Percentiles rank a stretch among this genome's conserved stretches.
phyloP scores from a whole-genome alignment of 805 yeast genomes.

The Ogataea methanolica region DNA sequence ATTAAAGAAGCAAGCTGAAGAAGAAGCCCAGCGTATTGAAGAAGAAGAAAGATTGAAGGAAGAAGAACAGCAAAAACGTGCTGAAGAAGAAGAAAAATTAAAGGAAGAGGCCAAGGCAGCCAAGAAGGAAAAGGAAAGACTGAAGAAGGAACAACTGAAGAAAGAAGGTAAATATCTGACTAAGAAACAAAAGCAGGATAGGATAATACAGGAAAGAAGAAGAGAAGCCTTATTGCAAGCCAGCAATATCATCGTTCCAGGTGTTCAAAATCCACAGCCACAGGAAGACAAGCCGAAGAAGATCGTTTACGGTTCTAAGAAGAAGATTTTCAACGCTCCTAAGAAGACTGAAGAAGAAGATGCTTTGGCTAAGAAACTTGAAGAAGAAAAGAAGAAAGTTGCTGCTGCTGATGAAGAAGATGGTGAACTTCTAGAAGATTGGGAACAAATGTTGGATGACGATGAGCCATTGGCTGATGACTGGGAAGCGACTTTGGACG shows the following conservation, averaged over 20 bases:
- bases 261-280: constrained; percentile 39
- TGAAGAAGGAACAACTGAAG: constrained; percentile 84
- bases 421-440: constrained; percentile 71
- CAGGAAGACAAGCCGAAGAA: constrained; percentile 49
- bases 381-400: constrained; percentile 13
- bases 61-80: constrained; percentile 45
- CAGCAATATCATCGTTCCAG: constrained; percentile 71
- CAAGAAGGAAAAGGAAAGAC: constrained; percentile 84
- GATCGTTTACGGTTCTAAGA: constrained; percentile 68
- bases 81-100: constrained; percentile 60
- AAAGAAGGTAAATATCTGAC: constrained; percentile 94
- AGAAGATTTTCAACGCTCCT: constrained; percentile 38
- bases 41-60: constrained; percentile 58
- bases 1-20: constrained; percentile 81
- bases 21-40: constrained; percentile 65
- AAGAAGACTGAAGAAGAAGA: constrained; percentile 29
- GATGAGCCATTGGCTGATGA: constrained; percentile 43
- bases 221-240: constrained; percentile 77
- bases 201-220: constrained; percentile 80
- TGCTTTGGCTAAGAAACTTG: constrained; percentile 22
- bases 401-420: constrained; percentile 34
- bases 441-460: constrained; percentile 69
- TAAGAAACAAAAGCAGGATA: constrained; percentile 93
- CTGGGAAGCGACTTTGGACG: constrained; percentile 42
- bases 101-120: constrained; percentile 54